A percentile compares a stretch with the other conserved stretches of the same genome.
Conservation (phyloP, 2,329 filamentous ascomycete genomes). For the Helicocarpus griseus region DNA sequence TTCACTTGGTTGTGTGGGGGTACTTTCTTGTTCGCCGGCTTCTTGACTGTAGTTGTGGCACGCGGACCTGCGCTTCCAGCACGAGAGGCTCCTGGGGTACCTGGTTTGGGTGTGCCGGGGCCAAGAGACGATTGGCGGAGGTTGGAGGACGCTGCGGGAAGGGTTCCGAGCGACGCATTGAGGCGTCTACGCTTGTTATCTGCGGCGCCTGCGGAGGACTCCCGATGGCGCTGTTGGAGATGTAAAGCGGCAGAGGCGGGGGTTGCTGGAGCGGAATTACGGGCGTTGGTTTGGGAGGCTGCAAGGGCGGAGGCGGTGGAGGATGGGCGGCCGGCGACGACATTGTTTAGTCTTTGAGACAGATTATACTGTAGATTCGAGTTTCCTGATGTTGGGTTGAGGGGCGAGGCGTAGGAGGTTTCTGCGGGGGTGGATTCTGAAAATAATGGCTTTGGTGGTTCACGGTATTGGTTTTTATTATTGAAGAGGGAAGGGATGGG, state of each 20-base stretch:
- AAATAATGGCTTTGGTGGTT: slow-evolving; percentile 41
- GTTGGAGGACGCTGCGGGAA: slow-evolving; percentile 45
- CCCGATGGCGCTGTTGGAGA: slow-evolving; percentile 40
- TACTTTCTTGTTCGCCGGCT: slow-evolving; percentile 43
- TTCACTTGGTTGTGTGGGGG: slow-evolving; percentile 45
- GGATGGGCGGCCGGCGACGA: slow-evolving; percentile 16
- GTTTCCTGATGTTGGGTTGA: slow-evolving; percentile 48
- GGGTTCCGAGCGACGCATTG: slow-evolving; percentile 42
- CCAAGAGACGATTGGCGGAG: slow-evolving; percentile 53
- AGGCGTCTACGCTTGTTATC: slow-evolving; percentile 52
- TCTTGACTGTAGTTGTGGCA: slow-evolving; percentile 30
- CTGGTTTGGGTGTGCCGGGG: slow-evolving; percentile 53
- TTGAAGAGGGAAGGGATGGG: slow-evolving; percentile 49
- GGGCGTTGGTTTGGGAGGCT: slow-evolving; percentile 27
- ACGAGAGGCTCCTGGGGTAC: slow-evolving; percentile 43
- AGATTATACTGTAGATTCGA: slow-evolving; percentile 43
- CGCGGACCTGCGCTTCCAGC: slow-evolving; percentile 51
- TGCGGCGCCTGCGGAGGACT: slow-evolving; percentile 44
- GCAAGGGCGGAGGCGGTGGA: slow-evolving; percentile 30
- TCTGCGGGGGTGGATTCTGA: slow-evolving; percentile 37
- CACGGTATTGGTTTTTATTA: slow-evolving; percentile 33
- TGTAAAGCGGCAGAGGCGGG: slow-evolving; percentile 29
- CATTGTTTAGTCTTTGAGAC: slow-evolving; percentile 40
- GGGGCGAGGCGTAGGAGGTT: slow-evolving; percentile 34
- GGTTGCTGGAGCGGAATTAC: slow-evolving; percentile 37